phyloP scores from a whole-genome alignment of 352 stramenopile species.

The Thalassiosira exigua region DNA sequence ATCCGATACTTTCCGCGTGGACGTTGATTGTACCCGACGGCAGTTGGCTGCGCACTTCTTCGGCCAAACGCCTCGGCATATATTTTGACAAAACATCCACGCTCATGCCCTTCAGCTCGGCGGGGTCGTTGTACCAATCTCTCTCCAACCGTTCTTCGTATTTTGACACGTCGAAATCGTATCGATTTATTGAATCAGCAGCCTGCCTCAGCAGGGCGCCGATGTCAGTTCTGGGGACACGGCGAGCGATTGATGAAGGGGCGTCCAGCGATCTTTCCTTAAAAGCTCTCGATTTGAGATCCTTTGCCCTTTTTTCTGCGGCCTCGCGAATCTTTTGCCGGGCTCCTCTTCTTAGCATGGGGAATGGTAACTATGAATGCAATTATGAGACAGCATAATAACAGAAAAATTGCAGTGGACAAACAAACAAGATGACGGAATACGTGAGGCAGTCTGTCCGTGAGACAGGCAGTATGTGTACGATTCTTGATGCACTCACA shows the following conservation, averaged over 20 bases:
- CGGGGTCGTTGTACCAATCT: slow-evolving; percentile 5
- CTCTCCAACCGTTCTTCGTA: slow-evolving; percentile 2
- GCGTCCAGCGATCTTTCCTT: slow-evolving; percentile 5
- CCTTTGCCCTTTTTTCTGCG: slow-evolving; percentile 12
- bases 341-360: slow-evolving; percentile 5
- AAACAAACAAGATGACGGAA: too few species aligned
- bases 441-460: too few species aligned
- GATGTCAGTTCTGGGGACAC: not conserved
- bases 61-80: slow-evolving; percentile 5
- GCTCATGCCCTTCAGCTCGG: slow-evolving; percentile 1
- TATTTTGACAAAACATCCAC: not conserved
- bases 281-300: slow-evolving; percentile 7
- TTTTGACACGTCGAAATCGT: slow-evolving; percentile 11
- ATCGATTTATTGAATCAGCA: slow-evolving; percentile 8
- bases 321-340: slow-evolving; percentile 10
- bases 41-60: slow-evolving; percentile 11
- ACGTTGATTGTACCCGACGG: not conserved
- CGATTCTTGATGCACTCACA: slow-evolving; percentile 1
- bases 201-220: slow-evolving; percentile 6
- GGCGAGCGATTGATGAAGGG: not conserved
- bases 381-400: not conserved
- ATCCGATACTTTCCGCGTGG: not conserved
- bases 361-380: slow-evolving; percentile 6
- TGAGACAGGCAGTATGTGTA: too few species aligned
- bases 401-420: slow-evolving; percentile 9